Conservation (phyloP, 2,329 filamentous ascomycete genomes). For the Elsinoe necatrix region DNA sequence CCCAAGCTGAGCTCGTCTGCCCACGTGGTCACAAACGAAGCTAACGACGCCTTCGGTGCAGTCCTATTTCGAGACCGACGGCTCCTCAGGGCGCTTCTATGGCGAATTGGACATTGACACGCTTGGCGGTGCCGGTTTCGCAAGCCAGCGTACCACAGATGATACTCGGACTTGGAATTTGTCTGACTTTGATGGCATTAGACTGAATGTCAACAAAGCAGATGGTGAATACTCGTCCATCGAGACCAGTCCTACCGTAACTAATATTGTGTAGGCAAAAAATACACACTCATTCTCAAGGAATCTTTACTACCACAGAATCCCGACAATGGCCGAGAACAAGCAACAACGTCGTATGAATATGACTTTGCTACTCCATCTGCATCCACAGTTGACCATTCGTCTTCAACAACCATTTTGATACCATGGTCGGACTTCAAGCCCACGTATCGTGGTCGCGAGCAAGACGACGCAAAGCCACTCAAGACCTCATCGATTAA, state of each 20-base stretch:
- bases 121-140: constrained; percentile 74
- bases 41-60: constrained; percentile 18
- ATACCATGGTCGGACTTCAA: constrained; percentile 58
- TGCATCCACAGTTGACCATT: constrained; percentile 11
- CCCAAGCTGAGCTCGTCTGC: not conserved
- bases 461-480: constrained; percentile 50
- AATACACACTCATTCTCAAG: constrained; percentile 68
- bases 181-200: constrained; percentile 52
- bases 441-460: constrained; percentile 64
- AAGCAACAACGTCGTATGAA: constrained; percentile 66
- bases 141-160: constrained; percentile 60
- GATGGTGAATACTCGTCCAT: constrained; percentile 38
- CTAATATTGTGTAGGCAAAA: constrained; percentile 36
- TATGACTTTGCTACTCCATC: constrained; percentile 50
- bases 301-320: constrained; percentile 52
- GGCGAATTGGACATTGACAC: constrained; percentile 65
- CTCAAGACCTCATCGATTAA: constrained; percentile 54
- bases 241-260: not conserved
- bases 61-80: constrained; percentile 41
- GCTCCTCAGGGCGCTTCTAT: constrained; percentile 46
- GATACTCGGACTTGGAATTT: constrained; percentile 56
- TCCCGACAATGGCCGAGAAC: constrained; percentile 58
- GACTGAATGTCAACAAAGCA: constrained; percentile 43
- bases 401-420: constrained; percentile 35
- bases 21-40: not conserved